Evolutionary conservation across 352 stramenopile species (phyloP), one percentile per base, ranked within the genome.

Genomic region (Phytopythium kandeliae): DNA sequence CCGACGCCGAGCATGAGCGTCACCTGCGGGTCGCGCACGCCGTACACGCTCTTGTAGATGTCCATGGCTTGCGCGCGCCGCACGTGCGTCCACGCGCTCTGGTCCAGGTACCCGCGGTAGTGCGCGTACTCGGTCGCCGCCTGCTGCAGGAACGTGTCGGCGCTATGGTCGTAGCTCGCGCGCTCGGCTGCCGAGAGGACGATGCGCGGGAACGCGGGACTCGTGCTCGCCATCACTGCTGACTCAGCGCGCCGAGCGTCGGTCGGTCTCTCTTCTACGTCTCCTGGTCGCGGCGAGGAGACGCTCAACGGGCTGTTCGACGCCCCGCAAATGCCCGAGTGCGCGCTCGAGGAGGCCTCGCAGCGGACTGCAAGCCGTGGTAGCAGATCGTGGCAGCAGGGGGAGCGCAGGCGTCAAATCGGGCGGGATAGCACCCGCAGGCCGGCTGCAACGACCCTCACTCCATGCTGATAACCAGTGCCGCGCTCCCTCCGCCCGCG

Each of bases 1-100:
- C 67, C 67, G 31, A 63, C 57, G 35, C 70, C 67, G 48, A 73
- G 63, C 43, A 77, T 61, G 9, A 77, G 61, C 40, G 64, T 74
- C 54, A 74, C 64, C 21, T 69, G 62, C 25, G 71, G 59, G 51
- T 81, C 59, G 8, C 55, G 55, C 16, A 69, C 66, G 43, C 58
- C 62, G 40, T 77, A 69, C 11, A 74, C 57, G 40, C 67, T 77
- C 41, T 74, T 74, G 62, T 69, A 80, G 55, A 80, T 67, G 54
- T 42, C 68, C 54, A 80, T 66, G 50, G 65, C 54, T 5, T 62
- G 48, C 36, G 63, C 63, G 40, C 58, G 52, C 8, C 67, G 62
- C 13, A 80, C 70, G 31, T 70, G 68, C 21, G 74, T 62, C 71
- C 67, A 82, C 15, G 61, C 58, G 31, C 66, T 51, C 53, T 71